Base-by-base conservation (phyloP, 2,329 filamentous ascomycete species). In the Epichloe amarillans region DNA sequence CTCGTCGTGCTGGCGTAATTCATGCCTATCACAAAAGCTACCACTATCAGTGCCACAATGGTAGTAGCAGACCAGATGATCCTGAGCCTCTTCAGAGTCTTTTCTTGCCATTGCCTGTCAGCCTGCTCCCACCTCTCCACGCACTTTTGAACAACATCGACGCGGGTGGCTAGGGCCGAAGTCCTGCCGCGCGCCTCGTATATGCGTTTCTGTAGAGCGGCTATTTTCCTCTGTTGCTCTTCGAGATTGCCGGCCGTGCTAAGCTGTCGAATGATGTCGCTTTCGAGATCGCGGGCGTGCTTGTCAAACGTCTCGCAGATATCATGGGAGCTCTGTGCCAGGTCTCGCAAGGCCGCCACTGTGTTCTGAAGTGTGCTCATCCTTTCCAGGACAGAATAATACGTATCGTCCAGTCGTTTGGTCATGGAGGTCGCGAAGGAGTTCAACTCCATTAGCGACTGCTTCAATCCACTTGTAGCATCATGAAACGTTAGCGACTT, bases 331-430 rank as follows among this genome's bases (percentile, higher is more conserved):
- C 78, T 71, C 33, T 70, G 69, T 0, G 83, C 80, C n/a, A 91
- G 72, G 57, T 84, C 80, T 59, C 81, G 82, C 30, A 91, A 69
- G 2, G 75, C 76, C 5, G 71, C 64, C 39, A 89, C 76, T 1
- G 81, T 87, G 56, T 72, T 75, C 50, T 83, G 82, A 38, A 90
- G 69, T 1, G 73, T 65, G 47, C 75, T 75, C 46, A 85, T 73
- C 60, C 84, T 86, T 61, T 87, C 82, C 33, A 88, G 71, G 10
- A 89, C 76, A 0, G 79, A 77, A 56, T 86, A 85, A 67, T 89
- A 90, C 3, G 83, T 83, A 52, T 84, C 79, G 62, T 90, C 85
- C 41, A 91, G 76, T 36, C 76, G 76, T 53, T 76, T 73, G 15
- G 82, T 86, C 23, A 82, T 79, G 21, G 72, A 67, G 50, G 79